Evolutionary conservation across 1,284 basidiomycete genomes (phyloP).

Genomic region (Ceratobasidium sp.): DNA sequence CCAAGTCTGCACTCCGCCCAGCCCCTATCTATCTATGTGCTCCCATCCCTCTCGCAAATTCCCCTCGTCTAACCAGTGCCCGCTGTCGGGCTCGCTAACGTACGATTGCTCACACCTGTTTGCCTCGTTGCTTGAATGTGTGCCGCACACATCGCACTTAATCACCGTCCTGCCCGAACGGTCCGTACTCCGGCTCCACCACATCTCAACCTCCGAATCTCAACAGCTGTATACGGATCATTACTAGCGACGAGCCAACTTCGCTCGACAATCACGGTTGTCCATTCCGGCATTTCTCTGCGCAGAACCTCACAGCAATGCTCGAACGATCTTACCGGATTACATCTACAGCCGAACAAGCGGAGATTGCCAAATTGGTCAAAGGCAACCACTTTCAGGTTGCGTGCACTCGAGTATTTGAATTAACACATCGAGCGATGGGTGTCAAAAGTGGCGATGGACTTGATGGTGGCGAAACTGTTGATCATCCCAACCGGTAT

Average conservation of each 20-base stretch:
- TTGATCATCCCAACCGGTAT: constrained; percentile 93
- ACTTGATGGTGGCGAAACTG: constrained; percentile 83
- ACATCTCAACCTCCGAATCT: not conserved
- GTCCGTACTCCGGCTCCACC: constrained; percentile 15
- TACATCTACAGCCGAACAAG: constrained; percentile 68
- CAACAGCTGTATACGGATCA: constrained; percentile 87
- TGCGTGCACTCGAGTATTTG: constrained; percentile 96
- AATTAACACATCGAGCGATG: constrained; percentile 82
- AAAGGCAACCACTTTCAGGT: constrained; percentile 91
- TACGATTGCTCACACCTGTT: constrained; percentile 17
- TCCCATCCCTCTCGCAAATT: constrained; percentile 1
- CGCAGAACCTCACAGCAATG: constrained; percentile 84
- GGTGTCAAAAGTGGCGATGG: constrained; percentile 92
- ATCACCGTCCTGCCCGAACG: not conserved
- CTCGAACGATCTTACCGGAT: constrained; percentile 76
- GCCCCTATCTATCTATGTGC: constrained; percentile 19
- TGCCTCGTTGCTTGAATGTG: constrained; percentile 28
- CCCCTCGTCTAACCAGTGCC: constrained; percentile 33
- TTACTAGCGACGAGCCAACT: constrained; percentile 79
- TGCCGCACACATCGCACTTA: not conserved
- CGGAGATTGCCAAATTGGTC: constrained; percentile 87
- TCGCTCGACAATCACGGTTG: constrained; percentile 88
- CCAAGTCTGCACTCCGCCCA: constrained; percentile 16
- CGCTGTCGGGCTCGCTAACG: constrained; percentile 38
- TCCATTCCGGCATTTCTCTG: constrained; percentile 91